phyloP scores from a whole-genome alignment of 2,329 filamentous ascomycete species.

The Pseudogymnoascus sp. region DNA sequence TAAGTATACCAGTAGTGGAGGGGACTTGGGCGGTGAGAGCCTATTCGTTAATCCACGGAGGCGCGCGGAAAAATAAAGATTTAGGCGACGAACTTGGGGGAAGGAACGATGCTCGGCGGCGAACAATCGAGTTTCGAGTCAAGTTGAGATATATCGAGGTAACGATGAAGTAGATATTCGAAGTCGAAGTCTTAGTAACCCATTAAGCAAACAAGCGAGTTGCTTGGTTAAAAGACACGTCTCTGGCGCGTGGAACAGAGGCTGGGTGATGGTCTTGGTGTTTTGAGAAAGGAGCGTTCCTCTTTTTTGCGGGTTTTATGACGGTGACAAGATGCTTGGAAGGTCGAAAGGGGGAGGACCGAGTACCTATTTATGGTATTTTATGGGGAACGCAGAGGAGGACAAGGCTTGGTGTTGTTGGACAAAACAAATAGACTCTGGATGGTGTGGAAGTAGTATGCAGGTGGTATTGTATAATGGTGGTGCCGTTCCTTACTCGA shows the following conservation, averaged over 20 bases:
- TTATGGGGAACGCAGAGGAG: constrained; percentile 1
- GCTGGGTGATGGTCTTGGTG: neutral
- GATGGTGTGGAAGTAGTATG: neutral
- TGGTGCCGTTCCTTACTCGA: neutral
- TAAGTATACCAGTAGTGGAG: neutral
- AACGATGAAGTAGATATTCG: neutral
- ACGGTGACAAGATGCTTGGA: neutral
- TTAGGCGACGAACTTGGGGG: neutral
- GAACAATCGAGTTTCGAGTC: neutral
- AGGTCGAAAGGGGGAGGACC: neutral
- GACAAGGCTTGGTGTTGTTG: neutral
- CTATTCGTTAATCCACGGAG: constrained; percentile 1
- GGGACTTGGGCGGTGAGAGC: neutral
- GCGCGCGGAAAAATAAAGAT: neutral
- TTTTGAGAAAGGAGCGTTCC: neutral
- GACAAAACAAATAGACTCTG: neutral
- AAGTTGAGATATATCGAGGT: neutral
- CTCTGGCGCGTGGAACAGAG: neutral
- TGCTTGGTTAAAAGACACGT: neutral
- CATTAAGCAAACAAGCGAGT: neutral
- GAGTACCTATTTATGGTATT: constrained; percentile 2
- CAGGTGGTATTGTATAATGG: neutral
- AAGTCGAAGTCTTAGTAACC: neutral
- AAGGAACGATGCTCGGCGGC: neutral
- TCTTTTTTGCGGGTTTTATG: neutral